Evolutionary conservation across 345 rosid species (phyloP), one percentile per base, ranked within the genome.

Genomic region (Alliaria petiolata): DNA sequence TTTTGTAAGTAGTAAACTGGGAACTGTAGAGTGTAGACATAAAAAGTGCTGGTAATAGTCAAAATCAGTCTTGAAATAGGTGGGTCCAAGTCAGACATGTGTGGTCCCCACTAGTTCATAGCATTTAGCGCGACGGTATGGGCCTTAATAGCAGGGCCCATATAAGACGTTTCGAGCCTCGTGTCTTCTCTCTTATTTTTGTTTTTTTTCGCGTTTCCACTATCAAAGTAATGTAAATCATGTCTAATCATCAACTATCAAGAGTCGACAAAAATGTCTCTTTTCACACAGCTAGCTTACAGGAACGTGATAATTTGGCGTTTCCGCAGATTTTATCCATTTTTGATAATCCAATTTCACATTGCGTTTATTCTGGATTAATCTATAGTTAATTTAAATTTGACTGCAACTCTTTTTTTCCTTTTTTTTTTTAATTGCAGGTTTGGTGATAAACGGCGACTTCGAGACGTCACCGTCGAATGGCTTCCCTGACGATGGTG

Each of bases 361-460:
- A 69, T 56, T 9, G 36, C 19, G 16, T 55, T 44, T 7, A 15
- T 15, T 43, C 17, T 4, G 14, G 10, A 43, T 26, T n/a, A 4
- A 30, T 30, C 13, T n/a, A n/a, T n/a, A 30, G 56, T 65, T 13
- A 4, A 49, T 60, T 0, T n/a, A 25, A n/a, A 33, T 59, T 60
- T 10, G 14, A 43, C 10, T 42, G 7, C 2, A 26, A 28, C 34
- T 22, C 6, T 30, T 13, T 5, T 15, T 31, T 31, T 1, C 8
- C 3, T 15, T 42, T 22, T 22, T 19, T 26, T 28, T 8, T n/a
- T 58, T 60, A n/a, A 49, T 4, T 30, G 0, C 26, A 95, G 99
- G 99, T 12, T 62, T 83, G 61, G 82, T 95, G 30, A 47, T 80
- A 0, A 95, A 95, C 59, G 99, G 97, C 0, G 85, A 91, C 67